A percentile compares a stretch with the other conserved stretches of the same genome.
Conservation (phyloP, 148 eudicot species). For the Rhododendron ferrugineum region DNA sequence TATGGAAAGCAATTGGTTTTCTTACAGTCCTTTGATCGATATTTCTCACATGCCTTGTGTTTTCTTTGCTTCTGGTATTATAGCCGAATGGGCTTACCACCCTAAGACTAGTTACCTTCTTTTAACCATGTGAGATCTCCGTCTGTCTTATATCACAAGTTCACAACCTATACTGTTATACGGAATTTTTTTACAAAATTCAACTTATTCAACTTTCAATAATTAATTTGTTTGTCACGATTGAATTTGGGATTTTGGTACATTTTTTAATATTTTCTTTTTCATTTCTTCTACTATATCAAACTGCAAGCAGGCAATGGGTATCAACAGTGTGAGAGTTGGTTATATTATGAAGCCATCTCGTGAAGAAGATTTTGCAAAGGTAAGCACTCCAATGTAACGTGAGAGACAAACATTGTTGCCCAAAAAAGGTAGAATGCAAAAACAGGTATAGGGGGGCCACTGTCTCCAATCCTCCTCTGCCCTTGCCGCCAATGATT, state of each 20-base stretch:
- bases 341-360: slow-evolving; percentile 93
- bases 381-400: slow-evolving; percentile 41
- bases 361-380: slow-evolving; percentile 91
- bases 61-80: background rate
- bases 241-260: background rate
- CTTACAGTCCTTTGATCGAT: background rate
- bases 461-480: no score
- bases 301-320: slow-evolving; percentile 37
- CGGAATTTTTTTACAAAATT: background rate
- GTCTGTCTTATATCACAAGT: background rate
- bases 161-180: background rate
- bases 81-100: background rate
- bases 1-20: background rate
- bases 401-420: background rate
- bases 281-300: background rate
- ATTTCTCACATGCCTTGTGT: background rate
- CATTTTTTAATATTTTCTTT: background rate
- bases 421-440: background rate
- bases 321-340: slow-evolving; percentile 37
- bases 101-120: background rate
- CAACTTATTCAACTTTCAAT: background rate
- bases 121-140: background rate
- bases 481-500: no score
- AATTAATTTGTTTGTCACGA: background rate
- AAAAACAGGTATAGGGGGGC: background rate